Evolutionary conservation across 768 basidiomycete species (phyloP).

Genomic region (Inosperma sp.): DNA sequence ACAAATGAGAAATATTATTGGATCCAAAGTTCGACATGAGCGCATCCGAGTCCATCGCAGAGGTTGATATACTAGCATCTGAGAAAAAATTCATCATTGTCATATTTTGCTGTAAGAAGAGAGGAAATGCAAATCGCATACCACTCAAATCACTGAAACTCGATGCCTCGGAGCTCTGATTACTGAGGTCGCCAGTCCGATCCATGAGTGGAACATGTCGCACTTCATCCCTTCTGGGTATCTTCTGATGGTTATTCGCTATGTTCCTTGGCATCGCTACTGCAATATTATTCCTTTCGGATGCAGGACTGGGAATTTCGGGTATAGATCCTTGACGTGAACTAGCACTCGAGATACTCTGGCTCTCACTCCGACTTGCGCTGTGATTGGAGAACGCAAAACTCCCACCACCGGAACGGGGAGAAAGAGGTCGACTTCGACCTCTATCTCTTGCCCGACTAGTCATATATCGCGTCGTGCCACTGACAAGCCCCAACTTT

Average conservation of each 20-base stretch:
- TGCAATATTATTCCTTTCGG: conserved; percentile 30
- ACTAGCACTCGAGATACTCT: conserved; percentile 68
- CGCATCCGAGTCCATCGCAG: conserved; percentile 78
- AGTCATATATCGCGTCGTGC: conserved; percentile 29
- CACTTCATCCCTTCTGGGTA: conserved; percentile 23
- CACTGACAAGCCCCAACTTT: conserved; percentile 61
- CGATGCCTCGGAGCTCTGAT: conserved; percentile 68
- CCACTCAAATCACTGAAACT: conserved; percentile 87
- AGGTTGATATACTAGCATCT: conserved; percentile 75
- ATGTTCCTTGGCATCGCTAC: neutral
- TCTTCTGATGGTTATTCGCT: neutral
- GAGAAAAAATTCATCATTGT: conserved; percentile 5
- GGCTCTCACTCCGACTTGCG: conserved; percentile 46
- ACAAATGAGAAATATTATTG: conserved; percentile 61
- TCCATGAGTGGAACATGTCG: conserved; percentile 44
- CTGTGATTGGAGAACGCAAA: conserved; percentile 39
- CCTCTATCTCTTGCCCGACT: conserved; percentile 44
- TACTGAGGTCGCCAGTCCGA: conserved; percentile 54
- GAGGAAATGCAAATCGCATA: conserved; percentile 29
- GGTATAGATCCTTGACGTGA: conserved; percentile 78
- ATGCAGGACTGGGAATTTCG: conserved; percentile 70
- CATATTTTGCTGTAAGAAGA: no score
- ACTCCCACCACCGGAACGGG: conserved; percentile 31
- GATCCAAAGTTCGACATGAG: conserved; percentile 69
- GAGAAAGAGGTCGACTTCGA: conserved; percentile 34